Conservation (phyloP, 805 yeast species). For the Babjeviella inositovora region DNA sequence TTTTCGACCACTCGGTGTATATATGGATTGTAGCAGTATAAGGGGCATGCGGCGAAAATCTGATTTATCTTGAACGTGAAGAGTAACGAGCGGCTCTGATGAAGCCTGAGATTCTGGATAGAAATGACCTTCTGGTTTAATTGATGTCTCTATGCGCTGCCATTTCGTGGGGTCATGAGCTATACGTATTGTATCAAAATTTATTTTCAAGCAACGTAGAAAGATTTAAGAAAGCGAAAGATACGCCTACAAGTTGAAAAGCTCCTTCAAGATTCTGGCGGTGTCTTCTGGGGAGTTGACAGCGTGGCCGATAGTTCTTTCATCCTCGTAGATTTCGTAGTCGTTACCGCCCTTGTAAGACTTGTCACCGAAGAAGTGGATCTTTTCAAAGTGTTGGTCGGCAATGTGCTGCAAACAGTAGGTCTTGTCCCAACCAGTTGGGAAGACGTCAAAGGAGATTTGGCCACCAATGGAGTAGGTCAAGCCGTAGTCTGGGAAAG, state of each 20-base stretch:
- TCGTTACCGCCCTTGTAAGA: conserved; percentile 96
- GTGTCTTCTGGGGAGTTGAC: conserved; percentile 87
- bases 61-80: too few relatives aligned
- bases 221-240: too few relatives aligned
- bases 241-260: conserved; percentile 38
- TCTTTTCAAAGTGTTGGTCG: conserved; percentile 67
- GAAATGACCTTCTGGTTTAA: too few relatives aligned
- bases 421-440: conserved; percentile 99
- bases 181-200: too few relatives aligned
- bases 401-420: conserved; percentile 90
- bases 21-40: background rate
- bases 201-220: too few relatives aligned
- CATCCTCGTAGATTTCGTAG: conserved; percentile 86
- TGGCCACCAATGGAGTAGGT: conserved; percentile 99
- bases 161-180: too few relatives aligned
- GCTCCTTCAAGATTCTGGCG: conserved; percentile 65
- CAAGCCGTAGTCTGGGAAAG: conserved; percentile 70
- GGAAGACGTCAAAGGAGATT: conserved; percentile 98
- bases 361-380: conserved; percentile 99
- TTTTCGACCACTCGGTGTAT: too few relatives aligned
- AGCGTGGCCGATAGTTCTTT: conserved; percentile 92
- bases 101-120: too few relatives aligned
- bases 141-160: too few relatives aligned
- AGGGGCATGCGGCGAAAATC: background rate
- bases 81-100: too few relatives aligned